Evolutionary conservation across 768 basidiomycete genomes (phyloP), one percentile per base, ranked within the genome.

Genomic region (Pleurotus platypus): DNA sequence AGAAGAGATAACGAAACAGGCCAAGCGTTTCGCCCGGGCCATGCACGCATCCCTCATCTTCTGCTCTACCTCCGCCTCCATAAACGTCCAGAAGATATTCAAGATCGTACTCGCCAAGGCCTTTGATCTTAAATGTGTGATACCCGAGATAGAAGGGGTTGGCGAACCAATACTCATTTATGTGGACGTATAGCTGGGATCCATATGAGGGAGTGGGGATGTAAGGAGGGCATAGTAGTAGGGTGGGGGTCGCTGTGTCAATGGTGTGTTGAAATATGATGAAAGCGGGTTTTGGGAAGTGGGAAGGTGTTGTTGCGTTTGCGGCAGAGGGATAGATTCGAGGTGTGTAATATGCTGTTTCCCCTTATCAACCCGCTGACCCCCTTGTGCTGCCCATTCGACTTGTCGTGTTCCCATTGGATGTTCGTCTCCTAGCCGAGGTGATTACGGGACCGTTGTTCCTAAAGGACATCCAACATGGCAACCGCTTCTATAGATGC

Each of bases 1-100:
- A 70, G 97, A 98, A 73, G 97, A 99, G 75, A 97, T 98, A 66
- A 98, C 97, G 45, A 96, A 95, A 75, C 67, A 95, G 92, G 96
- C 97, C 45, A 97, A 97, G 72, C 87, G 96, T 64, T 99, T 99
- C 74, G 93, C 95, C 60, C 89, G 92, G 70, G 97, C 97, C 50
- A 99, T 99, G 97, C 95, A 98, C 70, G 95, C 97, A 15, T 96
- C 95, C n/a, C 76, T 99, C 59, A 97, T 99, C 71, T 99, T 98
- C 75, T 99, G 96, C 75, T 98, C 96, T 50, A 99, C 97, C 48
- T 92, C 93, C 48, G 95, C 96, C 62, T 95, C 95, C 60, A 97
- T 98, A 78, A 99, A 99, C 73, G 96, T 99, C 55, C 97, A 99
- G 79, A 99, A 99, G 80, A 96, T 96, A 63, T 96, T 96, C 85